Percentiles rank a stretch among this genome's conserved stretches.
phyloP scores from a whole-genome alignment of 768 basidiomycete species.

The Antrodiella citrinella region DNA sequence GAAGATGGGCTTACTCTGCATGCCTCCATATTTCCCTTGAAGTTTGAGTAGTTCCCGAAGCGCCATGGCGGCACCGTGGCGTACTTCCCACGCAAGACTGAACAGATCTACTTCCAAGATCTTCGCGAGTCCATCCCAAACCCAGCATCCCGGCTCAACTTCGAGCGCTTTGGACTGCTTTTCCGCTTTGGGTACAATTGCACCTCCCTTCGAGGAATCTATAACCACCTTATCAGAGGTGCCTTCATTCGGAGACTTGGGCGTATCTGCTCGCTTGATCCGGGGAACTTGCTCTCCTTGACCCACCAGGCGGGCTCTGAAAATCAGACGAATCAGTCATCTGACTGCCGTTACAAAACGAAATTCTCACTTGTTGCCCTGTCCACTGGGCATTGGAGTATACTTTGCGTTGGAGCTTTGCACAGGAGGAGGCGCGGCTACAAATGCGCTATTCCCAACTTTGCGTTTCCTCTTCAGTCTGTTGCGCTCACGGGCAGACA shows the following conservation, averaged over 20 bases:
- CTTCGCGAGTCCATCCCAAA: conserved; percentile 79
- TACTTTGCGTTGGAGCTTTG: conserved; percentile 56
- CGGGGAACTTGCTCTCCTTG: conserved; percentile 43
- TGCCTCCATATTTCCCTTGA: conserved; percentile 79
- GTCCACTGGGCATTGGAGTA: conserved; percentile 44
- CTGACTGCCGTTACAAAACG: neutral
- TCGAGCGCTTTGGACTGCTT: conserved; percentile 73
- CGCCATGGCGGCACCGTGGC: conserved; percentile 91
- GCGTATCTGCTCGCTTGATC: conserved; percentile 50
- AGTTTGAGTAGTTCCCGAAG: conserved; percentile 79
- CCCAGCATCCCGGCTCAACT: conserved; percentile 68
- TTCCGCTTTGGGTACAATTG: conserved; percentile 69
- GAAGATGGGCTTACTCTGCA: conserved; percentile 45
- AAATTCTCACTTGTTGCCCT: conserved; percentile 48
- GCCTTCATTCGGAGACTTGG: conserved; percentile 33
- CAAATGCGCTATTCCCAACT: conserved; percentile 74
- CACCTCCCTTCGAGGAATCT: conserved; percentile 80
- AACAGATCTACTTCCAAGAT: conserved; percentile 79
- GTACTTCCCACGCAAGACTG: conserved; percentile 84
- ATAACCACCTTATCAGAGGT: conserved; percentile 60
- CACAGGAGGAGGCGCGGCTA: conserved; percentile 58
- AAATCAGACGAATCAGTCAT: neutral
- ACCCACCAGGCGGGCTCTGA: conserved; percentile 68
- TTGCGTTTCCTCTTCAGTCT: conserved; percentile 94
- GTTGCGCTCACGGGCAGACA: conserved; percentile 91